Evolutionary conservation across 202 grass and related monocot species (phyloP), one percentile per base, ranked within the genome.

Genomic region (Cymbopogon flexuosus): DNA sequence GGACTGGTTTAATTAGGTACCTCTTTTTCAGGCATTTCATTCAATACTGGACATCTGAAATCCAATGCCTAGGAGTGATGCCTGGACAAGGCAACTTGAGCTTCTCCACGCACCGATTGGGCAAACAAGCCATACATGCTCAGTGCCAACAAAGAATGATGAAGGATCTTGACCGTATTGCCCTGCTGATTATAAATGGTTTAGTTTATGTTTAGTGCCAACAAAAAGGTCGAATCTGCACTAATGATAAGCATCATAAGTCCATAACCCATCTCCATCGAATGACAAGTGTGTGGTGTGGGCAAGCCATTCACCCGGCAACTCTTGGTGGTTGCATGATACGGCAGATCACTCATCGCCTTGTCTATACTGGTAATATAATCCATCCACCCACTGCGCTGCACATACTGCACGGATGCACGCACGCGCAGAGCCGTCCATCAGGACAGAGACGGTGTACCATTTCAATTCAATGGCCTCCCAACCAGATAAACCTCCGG

Each of bases 341-440:
- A 56, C 52, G n/a, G n/a, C 52, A 8, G 9, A 12, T 22, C 18
- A 10, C 45, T 61, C 71, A 34, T 62, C n/a, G 0, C 21, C 34
- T 52, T 64, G 35, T 29, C 34, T 10, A 22, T 1, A 3, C 35
- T 39, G 36, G 8, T 8, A 0, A n/a, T n/a, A 3, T 35, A 64
- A 37, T 34, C 13, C 6, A 35, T 12, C 19, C 62, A 37, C 7
- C 1, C 39, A 40, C 39, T 56, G 52, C 52, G 6, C 2, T 56
- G 49, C 15, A 6, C 1, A 3, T 3, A 3, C 30, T 42, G 45
- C 13, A 49, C 46, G 42, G 12, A 46, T 15, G 43, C 11, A 51
- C 10, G 2, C 41, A 71, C 45, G 45, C 45, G 27, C 70, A 56
- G 46, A 57, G 47, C 68, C 84, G 47, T 85, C 84, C 69, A 49